Evolutionary conservation across 2,329 filamentous ascomycete species (phyloP), one percentile per base, ranked within the genome.

Genomic region (Talaromyces verruculosus): DNA sequence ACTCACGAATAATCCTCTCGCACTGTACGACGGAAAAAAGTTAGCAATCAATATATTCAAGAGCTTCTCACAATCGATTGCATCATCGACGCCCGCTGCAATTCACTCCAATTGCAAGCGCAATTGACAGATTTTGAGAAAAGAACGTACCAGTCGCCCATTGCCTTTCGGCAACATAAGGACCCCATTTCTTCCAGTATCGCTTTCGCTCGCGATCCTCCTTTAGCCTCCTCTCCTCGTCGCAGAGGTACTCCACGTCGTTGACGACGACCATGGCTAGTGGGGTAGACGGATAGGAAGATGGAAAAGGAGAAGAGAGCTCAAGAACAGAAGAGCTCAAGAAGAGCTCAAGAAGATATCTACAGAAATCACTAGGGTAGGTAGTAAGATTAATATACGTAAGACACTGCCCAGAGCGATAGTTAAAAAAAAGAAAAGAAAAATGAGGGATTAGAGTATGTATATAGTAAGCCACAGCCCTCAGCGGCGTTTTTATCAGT

Each of bases 121-220:
- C 25, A 17, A 49, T 47, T 15, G 15, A 5, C 25, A n/a, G 61
- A 60, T 8, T 10, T 33, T 2, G 15, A 6, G 19, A 22, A 11
- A 11, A 74, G 37, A 67, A 67, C 86, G 76, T 81, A 91, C 91
- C 93, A 71, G 93, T 97, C 66, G 93, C 93, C 94, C 94, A 97
- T 83, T 97, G 93, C 75, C 93, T 85, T 83, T 98, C 94, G 64
- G 93, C 88, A 72, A 96, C 89, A 75, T 97, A 98, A 28, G 93
- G 90, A 64, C 94, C 94, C 93, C 93, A 97, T 88, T 90, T 92
- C 87, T 98, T 98, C 94, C 94, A 98, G 83, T 98, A 98, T 78
- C 92, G 94, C 70, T 81, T 86, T 69, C 89, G 89, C 70, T 94
- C 87, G 67, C 89, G 87, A 79, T 98, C 94, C 75, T 97, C 88